Percentiles rank a stretch among this genome's conserved stretches.
Conservation (phyloP, 768 basidiomycete species). For the Panus rudis region DNA sequence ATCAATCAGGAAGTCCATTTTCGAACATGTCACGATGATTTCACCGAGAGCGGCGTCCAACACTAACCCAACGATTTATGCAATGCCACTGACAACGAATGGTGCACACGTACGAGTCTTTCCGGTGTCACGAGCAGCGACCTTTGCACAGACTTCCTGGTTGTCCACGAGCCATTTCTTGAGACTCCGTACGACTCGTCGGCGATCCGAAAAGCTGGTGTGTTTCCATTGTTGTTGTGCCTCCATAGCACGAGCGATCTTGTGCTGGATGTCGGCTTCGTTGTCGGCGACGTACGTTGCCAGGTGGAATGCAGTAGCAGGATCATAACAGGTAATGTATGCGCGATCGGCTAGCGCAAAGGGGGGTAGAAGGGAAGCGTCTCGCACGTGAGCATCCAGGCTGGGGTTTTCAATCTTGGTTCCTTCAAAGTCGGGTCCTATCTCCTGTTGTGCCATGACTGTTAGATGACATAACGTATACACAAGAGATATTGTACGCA, state of each 20-base stretch:
- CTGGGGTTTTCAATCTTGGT: constrained; percentile 48
- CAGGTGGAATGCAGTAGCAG: constrained; percentile 79
- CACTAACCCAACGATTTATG: constrained; percentile 43
- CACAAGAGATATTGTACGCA: constrained; percentile 1
- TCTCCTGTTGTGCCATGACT: too few species aligned
- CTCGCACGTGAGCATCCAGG: constrained; percentile 57
- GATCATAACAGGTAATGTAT: constrained; percentile 90
- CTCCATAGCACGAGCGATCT: constrained; percentile 54
- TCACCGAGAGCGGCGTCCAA: constrained; percentile 94
- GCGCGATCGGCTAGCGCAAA: constrained; percentile 39
- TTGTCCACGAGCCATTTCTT: constrained; percentile 92
- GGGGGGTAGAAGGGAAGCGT: constrained; percentile 47
- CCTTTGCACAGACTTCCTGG: constrained; percentile 76
- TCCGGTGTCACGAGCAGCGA: constrained; percentile 90
- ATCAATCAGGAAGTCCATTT: constrained; percentile 86
- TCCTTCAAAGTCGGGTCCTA: constrained; percentile 45
- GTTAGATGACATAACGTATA: too few species aligned
- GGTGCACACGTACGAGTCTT: constrained; percentile 60
- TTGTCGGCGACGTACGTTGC: constrained; percentile 73
- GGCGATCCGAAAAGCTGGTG: constrained; percentile 72
- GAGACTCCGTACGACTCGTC: constrained; percentile 79
- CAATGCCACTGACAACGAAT: background rate
- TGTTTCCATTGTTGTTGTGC: constrained; percentile 72
- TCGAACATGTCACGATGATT: constrained; percentile 89
- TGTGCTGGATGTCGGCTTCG: constrained; percentile 60